These are phyloP conservation scores for Ophiostoma novo-ulmi DNA, from an alignment of 2,329 filamentous ascomycete species.

Conservation along the genomic window DNA sequence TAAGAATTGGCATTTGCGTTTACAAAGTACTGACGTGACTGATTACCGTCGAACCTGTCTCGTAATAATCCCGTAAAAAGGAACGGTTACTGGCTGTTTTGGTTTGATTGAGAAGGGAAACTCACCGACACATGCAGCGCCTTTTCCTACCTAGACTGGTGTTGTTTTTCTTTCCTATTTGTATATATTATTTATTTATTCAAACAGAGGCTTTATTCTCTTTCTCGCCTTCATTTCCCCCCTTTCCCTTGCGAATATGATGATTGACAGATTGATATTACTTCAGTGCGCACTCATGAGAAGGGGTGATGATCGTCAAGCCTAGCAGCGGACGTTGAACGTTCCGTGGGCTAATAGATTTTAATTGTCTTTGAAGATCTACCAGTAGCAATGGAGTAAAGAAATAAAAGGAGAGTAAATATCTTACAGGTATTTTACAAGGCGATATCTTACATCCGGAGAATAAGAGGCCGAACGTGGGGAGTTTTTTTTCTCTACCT, in stretches of 20 bases:
- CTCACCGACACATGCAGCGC: slow-evolving; percentile 3
- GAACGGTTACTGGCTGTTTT: neutral
- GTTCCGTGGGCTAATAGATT: neutral
- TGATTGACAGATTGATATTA: neutral
- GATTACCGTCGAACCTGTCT: neutral
- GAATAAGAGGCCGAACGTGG: neutral
- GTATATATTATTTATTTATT: neutral
- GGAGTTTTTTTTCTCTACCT: neutral
- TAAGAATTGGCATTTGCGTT: neutral
- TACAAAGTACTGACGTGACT: neutral
- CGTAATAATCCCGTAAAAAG: neutral
- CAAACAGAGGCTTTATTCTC: neutral
- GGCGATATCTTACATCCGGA: neutral
- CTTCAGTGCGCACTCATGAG: neutral
- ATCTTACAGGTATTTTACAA: too few species aligned
- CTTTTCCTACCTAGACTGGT: neutral
- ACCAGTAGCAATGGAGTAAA: neutral
- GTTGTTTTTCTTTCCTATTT: neutral
- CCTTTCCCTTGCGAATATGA: neutral
- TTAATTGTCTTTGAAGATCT: neutral
- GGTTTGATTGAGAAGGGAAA: neutral
- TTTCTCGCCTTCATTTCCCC: neutral
- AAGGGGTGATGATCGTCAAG: neutral
- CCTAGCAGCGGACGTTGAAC: neutral
- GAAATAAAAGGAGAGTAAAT: too few species aligned